Evolutionary conservation across 495 filamentous ascomycete species (phyloP).

Genomic region (Aspergillus sclerotioniger): DNA sequence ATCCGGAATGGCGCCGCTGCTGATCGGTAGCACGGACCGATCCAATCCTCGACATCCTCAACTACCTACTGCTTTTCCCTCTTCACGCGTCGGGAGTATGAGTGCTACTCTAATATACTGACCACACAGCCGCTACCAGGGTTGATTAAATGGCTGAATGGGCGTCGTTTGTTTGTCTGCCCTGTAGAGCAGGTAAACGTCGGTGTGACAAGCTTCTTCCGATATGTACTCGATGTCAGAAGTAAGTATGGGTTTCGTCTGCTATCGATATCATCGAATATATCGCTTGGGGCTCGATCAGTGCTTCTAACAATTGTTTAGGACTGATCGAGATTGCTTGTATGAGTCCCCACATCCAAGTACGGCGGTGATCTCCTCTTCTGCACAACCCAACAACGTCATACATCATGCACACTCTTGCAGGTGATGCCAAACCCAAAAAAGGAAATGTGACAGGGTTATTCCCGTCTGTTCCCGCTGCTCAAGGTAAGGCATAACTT

Average conservation of each 20-base stretch:
- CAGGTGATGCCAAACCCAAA: not conserved
- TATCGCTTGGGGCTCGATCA: too few relatives aligned
- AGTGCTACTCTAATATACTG: too few relatives aligned
- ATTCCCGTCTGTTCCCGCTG: too few relatives aligned
- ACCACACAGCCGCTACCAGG: too few relatives aligned
- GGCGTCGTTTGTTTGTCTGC: not conserved
- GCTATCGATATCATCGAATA: not conserved
- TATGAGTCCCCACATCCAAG: not conserved
- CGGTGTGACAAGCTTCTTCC: slow-evolving; percentile 1
- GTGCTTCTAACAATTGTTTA: not conserved
- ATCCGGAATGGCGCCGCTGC: too few relatives aligned
- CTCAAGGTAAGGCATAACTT: too few relatives aligned
- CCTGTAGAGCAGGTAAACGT: not conserved
- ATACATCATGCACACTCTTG: not conserved
- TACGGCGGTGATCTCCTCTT: not conserved
- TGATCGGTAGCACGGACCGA: too few relatives aligned
- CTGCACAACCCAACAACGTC: not conserved
- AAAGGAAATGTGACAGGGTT: too few relatives aligned
- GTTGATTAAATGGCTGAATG: not conserved
- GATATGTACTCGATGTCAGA: not conserved
- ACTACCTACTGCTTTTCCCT: too few relatives aligned
- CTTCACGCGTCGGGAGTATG: too few relatives aligned
- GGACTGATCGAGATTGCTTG: not conserved
- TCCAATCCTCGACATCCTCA: too few relatives aligned
- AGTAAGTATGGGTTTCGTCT: not conserved